Evolutionary conservation across 148 eudicot species (phyloP), one percentile per base, ranked within the genome.

Genomic region (Fallopia convolvulus): DNA sequence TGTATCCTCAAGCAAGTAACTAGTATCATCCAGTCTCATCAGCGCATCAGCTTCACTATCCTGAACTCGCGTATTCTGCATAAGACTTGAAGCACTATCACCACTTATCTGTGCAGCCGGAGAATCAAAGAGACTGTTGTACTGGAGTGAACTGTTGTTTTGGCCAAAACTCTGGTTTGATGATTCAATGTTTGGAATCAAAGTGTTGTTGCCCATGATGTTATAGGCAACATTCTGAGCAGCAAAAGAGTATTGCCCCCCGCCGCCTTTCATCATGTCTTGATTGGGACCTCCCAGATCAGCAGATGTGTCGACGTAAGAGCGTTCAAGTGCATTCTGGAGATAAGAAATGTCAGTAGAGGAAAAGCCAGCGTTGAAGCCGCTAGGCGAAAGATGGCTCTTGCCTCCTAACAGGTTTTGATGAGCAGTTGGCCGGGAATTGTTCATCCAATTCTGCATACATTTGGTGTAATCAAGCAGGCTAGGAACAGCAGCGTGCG

Each of bases 1-100:
- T 11, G 81, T 40, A 75, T 90, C 91, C 56, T 85, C 93, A 49
- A 85, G 40, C 60, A 82, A 80, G 61, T 79, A 85, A 66, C 83
- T 83, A 26, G 30, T 0, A 33, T 83, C 90, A 36, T 82, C 86
- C 20, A 92, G 60, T 68, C 44, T 68, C 72, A 68, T 33, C 7
- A 68, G 72, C 6, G 72, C 44, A 74, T 42, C 40, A 33, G 76
- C 82, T 78, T 86, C 77, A 75, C 26, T 72, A 76, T 85, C 84
- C 72, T 68, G 72, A 68, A 39, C 44, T 6, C 78, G 86, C 78
- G 75, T 78, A 41, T 79, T 87, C 75, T 76, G 56, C 40, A 81
- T 80, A 17, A 36, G 32, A 39, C 44, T 68, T 68, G 72, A 68
- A 39, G 10, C 39, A 17, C 72, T 42, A 33, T 39, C 72, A 30